These are phyloP conservation scores for Collybia mongolica DNA, from an alignment of 768 basidiomycete genomes.

Conservation along the genomic window DNA sequence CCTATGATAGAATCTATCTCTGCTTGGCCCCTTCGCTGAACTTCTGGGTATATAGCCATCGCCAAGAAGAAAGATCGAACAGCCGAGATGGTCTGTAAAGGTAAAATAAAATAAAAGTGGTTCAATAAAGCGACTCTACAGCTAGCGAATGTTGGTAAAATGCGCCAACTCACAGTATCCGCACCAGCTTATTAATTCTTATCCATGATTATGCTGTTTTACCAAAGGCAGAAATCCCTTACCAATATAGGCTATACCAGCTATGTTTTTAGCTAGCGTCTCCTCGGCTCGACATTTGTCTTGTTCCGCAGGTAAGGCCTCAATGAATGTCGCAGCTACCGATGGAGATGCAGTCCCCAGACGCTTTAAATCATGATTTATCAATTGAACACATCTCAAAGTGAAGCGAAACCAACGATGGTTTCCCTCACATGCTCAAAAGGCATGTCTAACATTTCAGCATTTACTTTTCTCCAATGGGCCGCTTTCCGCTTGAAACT, in stretches of 20 bases:
- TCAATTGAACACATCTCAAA: conserved; percentile 5
- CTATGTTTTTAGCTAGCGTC: conserved; percentile 8
- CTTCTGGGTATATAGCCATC: conserved; percentile 34
- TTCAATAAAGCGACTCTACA: not conserved
- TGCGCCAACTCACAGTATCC: conserved; percentile 4
- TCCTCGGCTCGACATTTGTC: conserved; percentile 3
- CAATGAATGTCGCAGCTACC: no score
- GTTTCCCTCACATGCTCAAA: conserved; percentile 15
- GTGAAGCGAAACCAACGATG: conserved; percentile 18
- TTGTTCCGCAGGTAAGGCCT: not conserved
- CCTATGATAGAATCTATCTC: conserved; percentile 37
- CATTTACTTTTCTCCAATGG: conserved; percentile 29
- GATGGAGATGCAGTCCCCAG: not conserved
- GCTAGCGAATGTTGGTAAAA: not conserved
- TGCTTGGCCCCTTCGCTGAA: conserved; percentile 33
- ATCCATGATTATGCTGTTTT: no score
- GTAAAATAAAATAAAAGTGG: no score
- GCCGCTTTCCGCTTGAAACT: conserved; percentile 38
- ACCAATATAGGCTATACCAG: conserved; percentile 8
- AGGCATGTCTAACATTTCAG: conserved; percentile 34
- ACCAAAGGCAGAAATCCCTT: no score
- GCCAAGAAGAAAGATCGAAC: conserved; percentile 34
- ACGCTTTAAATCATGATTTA: not conserved
- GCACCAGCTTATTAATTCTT: conserved; percentile 3
- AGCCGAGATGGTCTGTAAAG: conserved; percentile 30